phyloP scores from a whole-genome alignment of 345 rosid species.

The Alliaria petiolata region DNA sequence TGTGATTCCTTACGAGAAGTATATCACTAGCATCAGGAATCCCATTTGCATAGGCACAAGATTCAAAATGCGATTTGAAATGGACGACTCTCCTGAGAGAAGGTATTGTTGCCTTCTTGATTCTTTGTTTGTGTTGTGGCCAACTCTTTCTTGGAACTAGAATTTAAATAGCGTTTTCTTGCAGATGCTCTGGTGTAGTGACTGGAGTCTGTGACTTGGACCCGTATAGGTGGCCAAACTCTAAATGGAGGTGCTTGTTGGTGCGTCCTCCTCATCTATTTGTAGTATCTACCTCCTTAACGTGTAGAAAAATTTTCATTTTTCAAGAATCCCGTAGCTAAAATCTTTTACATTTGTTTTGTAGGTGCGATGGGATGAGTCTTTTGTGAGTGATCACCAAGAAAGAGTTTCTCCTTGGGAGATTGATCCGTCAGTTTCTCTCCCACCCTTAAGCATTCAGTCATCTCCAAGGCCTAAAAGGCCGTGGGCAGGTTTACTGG shows the following conservation, averaged over 20 bases:
- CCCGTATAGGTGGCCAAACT: constrained; percentile 82
- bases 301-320: neutral
- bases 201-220: constrained; percentile 67
- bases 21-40: constrained; percentile 53
- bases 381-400: constrained; percentile 47
- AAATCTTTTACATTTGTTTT: neutral
- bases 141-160: neutral
- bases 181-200: constrained; percentile 74
- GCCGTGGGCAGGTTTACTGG: constrained; percentile 56
- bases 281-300: neutral
- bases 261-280: constrained; percentile 37
- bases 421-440: constrained; percentile 73
- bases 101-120: constrained; percentile 42
- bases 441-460: constrained; percentile 65
- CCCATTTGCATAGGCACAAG: constrained; percentile 63
- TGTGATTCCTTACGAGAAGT: constrained; percentile 72
- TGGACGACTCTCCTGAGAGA: constrained; percentile 84
- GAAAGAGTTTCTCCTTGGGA: constrained; percentile 93
- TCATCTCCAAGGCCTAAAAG: constrained; percentile 83
- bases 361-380: constrained; percentile 91
- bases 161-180: constrained; percentile 3
- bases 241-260: constrained; percentile 91
- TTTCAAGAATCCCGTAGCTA: neutral
- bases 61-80: constrained; percentile 75
- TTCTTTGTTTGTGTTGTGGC: constrained; percentile 4